Evolutionary conservation across 1,284 basidiomycete species (phyloP), one percentile per base, ranked within the genome.

Genomic region (Ustilago hordei): DNA sequence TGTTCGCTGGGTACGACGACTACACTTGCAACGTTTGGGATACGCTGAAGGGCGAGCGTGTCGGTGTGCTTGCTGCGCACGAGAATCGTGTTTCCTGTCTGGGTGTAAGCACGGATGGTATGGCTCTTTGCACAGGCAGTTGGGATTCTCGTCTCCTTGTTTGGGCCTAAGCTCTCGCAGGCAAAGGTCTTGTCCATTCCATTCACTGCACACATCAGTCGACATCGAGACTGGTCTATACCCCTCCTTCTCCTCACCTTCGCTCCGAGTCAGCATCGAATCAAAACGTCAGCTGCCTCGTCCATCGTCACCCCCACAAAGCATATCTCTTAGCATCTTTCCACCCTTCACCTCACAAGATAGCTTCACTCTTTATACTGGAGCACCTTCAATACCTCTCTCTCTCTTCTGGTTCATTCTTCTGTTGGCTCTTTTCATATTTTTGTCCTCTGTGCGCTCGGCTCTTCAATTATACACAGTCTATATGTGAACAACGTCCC

Each of bases 21-120:
- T 98, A 96, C 93, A 98, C 96, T 80, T 95, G 93, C 89, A 98
- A 98, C 85, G 96, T 98, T 55, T 99, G 96, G 96, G 96, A 99
- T 86, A 98, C 95, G 48, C 90, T 99, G 85, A 97, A 96, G 88
- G 96, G 95, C 65, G 96, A 99, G 87, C 92, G 96, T 65, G 95
- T 98, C 38, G 96, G 96, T 69, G 95, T 98, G 43, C 88, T 99
- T 70, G 93, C 95, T 39, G 96, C 95, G 13, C 97, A 99, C 86
- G 96, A 99, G 89, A 98, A 98, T 89, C 90, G 96, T 74, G 95
- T 99, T 78, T 94, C 93, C 84, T 98, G 95, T 89, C 89, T 99
- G 84, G 96, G 97, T 67, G 95, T 98, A 79, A 95, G 93, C 82
- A 91, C 92, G 45, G 95, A 98, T 85, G 96, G 96, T 55, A 96